Base-by-base conservation (phyloP, 352 stramenopile genomes). In the Pythium plurisporium region DNA sequence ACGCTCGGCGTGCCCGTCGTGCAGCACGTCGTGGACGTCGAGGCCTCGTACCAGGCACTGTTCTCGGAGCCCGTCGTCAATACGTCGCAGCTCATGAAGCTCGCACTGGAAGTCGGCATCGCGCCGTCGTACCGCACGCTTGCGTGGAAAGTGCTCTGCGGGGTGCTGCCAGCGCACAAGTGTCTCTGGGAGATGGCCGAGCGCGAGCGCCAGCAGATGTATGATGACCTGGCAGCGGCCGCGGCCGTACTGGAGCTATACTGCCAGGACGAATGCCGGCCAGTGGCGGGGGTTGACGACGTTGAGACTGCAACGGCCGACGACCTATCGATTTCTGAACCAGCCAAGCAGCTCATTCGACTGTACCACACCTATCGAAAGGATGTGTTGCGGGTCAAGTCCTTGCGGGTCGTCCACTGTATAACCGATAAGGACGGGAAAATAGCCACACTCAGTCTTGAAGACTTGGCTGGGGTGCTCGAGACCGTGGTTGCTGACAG, bases 1-100 rank as follows among this genome's bases (percentile, higher is more conserved):
- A 94, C 79, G 62, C 69, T 94, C 46, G 84, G 84, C 41, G 84
- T 94, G 53, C 83, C 83, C 8, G 79, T 93, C 38, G 78, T 91
- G 63, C 83, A 89, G 66, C 78, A 89, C 58, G 87, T 91, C 62
- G 80, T 89, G 40, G 79, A 93, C 37, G 68, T 87, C 29, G 83
- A 93, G 22, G 83, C 81, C 1, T 89, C 76, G 29, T 91, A 88
- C 41, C 74, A 76, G 5, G 72, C 81, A 34, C 65, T 94, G 31
- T 73, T 94, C 17, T 61, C 63, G 3, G 78, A 90, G 38, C 56
- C 49, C 20, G 53, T 64, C 9, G 69, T 91, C 34, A 94, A 90
- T 49, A 58, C 82, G 15, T 41, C 68, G 44, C 79, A 94, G 64
- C 68, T 91, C 42, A 64, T 77, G 19, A 91, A 89, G 57, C 63